phyloP scores from a whole-genome alignment of 352 stramenopile species.

The Phytophthora sansomeana region DNA sequence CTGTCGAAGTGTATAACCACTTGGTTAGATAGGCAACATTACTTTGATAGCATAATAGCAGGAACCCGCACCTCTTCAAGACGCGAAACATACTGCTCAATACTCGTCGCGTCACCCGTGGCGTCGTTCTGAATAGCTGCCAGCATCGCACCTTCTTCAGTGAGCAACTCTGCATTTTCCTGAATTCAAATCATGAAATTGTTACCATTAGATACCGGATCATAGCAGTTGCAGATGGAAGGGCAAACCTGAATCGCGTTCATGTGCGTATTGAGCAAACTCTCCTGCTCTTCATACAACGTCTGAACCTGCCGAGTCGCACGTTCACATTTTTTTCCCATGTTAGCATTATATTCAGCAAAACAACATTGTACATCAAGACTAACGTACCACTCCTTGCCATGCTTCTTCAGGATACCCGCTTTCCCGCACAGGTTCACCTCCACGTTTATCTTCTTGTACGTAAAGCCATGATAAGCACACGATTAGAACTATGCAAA shows the following conservation, averaged over 20 bases:
- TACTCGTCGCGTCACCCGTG: slow-evolving; percentile 92
- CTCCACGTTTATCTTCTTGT: slow-evolving; percentile 28
- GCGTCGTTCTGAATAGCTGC: slow-evolving; percentile 88
- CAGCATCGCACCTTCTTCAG: slow-evolving; percentile 93
- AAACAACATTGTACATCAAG: neutral
- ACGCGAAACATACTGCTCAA: slow-evolving; percentile 93
- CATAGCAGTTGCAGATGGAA: neutral
- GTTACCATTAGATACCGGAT: neutral
- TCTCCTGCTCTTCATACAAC: slow-evolving; percentile 97
- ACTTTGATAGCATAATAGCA: no score
- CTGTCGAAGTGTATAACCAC: slow-evolving; percentile 21
- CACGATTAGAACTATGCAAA: neutral
- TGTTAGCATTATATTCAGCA: neutral
- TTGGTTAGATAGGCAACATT: neutral
- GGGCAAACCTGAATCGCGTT: slow-evolving; percentile 90
- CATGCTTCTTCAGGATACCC: slow-evolving; percentile 66
- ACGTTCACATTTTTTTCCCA: neutral
- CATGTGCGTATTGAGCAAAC: slow-evolving; percentile 97
- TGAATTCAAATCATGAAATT: slow-evolving; percentile 33
- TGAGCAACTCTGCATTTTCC: slow-evolving; percentile 97
- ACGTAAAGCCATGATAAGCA: slow-evolving; percentile 9
- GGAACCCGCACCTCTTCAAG: slow-evolving; percentile 79
- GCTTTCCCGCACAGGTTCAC: slow-evolving; percentile 33
- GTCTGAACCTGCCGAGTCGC: slow-evolving; percentile 70
- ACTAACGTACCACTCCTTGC: slow-evolving; percentile 62